Evolutionary conservation across 139 green algal genomes (phyloP).

Genomic region (Chlorella ohadii): DNA sequence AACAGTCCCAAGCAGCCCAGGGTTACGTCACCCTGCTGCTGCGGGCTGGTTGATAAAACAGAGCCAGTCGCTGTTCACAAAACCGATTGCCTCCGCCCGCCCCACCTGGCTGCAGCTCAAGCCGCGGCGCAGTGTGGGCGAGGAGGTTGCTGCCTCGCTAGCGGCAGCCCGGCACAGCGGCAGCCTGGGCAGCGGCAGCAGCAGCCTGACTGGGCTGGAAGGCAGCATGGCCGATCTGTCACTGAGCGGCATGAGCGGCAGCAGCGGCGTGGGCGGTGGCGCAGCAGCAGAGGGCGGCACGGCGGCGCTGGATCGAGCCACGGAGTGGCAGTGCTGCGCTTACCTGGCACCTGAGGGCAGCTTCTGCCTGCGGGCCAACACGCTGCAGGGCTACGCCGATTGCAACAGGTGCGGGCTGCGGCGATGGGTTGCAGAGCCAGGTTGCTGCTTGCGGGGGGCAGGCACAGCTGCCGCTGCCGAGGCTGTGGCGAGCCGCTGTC

Average conservation of each 20-base stretch:
- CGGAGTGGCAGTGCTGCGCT: slow-evolving; percentile 38
- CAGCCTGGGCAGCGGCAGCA: neutral
- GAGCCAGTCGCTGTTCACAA: no score
- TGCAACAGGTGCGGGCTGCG: slow-evolving; percentile 46
- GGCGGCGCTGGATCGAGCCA: no score
- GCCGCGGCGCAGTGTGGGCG: slow-evolving; percentile 24
- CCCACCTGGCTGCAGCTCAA: neutral
- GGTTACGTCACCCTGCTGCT: no score
- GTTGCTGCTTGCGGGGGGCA: no score
- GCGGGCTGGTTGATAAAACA: no score
- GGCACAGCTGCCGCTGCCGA: no score
- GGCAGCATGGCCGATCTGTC: slow-evolving; percentile 22
- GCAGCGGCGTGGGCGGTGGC: neutral
- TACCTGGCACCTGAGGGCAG: slow-evolving; percentile 38
- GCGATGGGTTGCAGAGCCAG: neutral
- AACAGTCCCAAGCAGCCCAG: no score
- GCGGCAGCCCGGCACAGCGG: neutral
- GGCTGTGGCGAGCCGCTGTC: no score
- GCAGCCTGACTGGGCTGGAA: neutral
- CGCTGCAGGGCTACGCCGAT: slow-evolving; percentile 51
- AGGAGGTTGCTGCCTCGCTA: neutral
- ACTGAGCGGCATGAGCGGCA: neutral
- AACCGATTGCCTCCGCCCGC: neutral
- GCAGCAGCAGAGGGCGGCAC: no score
- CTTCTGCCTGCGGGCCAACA: slow-evolving; percentile 55